phyloP scores from a whole-genome alignment of 2,329 filamentous ascomycete species.

The Elsinoe ampelina region DNA sequence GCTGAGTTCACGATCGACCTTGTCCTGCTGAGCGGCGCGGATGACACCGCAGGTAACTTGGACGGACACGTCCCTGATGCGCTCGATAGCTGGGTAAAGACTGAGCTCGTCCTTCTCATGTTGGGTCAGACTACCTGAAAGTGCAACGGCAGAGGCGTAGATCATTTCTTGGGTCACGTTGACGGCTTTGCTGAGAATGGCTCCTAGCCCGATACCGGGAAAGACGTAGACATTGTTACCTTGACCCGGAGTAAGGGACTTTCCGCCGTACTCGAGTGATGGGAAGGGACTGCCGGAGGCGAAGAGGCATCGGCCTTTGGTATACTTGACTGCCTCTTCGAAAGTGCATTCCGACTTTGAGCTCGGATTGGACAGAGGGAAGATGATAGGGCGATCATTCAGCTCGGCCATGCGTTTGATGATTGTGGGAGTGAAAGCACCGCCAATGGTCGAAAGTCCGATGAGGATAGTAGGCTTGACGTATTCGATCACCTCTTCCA shows the following conservation, averaged over 20 bases:
- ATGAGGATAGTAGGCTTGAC: conserved; percentile 92
- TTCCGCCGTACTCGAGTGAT: conserved; percentile 43
- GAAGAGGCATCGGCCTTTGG: conserved; percentile 83
- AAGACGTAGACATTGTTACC: conserved; percentile 93
- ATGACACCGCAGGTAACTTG: conserved; percentile 85
- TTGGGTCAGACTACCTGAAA: conserved; percentile 66
- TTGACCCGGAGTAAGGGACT: conserved; percentile 41
- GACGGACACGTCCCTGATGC: conserved; percentile 83
- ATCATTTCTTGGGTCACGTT: conserved; percentile 92
- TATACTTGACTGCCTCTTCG: conserved; percentile 84
- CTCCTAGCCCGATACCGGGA: conserved; percentile 87
- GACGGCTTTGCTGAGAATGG: conserved; percentile 81
- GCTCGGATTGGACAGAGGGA: conserved; percentile 92
- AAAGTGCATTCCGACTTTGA: conserved; percentile 98
- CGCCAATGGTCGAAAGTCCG: conserved; percentile 87
- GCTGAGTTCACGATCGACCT: conserved; percentile 43
- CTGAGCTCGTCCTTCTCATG: conserved; percentile 76
- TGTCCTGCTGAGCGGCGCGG: conserved; percentile 75
- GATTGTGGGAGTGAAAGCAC: conserved; percentile 83
- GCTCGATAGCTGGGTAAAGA: conserved; percentile 83
- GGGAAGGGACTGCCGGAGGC: conserved; percentile 91
- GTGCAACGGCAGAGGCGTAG: conserved; percentile 78
- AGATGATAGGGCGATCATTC: conserved; percentile 65
- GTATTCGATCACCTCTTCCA: conserved; percentile 87
- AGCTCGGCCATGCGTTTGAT: conserved; percentile 51